These are phyloP conservation scores for Lathyrus tuberosus DNA, from an alignment of 306 rosid genomes.

Conservation along the genomic window DNA sequence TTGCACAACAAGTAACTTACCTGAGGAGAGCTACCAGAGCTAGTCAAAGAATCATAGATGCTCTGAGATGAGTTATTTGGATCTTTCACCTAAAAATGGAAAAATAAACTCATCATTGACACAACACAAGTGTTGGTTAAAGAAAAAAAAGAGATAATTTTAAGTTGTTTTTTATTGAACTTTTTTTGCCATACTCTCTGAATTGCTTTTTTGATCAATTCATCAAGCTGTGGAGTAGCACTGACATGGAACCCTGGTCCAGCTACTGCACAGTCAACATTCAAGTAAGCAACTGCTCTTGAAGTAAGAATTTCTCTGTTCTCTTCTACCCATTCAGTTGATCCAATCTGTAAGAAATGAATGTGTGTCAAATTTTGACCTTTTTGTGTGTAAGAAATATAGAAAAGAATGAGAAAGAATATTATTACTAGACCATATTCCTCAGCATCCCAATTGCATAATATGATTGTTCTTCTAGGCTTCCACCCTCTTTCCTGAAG, in stretches of 20 bases:
- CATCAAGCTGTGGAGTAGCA: conserved; percentile 85
- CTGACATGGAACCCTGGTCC: conserved; percentile 55
- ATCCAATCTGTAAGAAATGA: conserved; percentile 58
- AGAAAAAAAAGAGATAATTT: neutral
- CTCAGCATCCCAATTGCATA: conserved; percentile 88
- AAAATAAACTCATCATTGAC: neutral
- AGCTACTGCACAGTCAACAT: conserved; percentile 61
- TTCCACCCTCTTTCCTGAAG: conserved; percentile 70
- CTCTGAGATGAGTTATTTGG: conserved; percentile 73
- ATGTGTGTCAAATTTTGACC: conserved; percentile 12
- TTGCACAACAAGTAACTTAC: conserved; percentile 38
- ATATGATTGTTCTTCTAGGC: conserved; percentile 71
- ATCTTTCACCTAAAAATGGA: conserved; percentile 56
- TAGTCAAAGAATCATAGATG: conserved; percentile 63
- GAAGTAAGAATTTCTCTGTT: conserved; percentile 73
- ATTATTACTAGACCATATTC: conserved; percentile 75
- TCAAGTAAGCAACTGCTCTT: conserved; percentile 73
- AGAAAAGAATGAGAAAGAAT: conserved; percentile 20
- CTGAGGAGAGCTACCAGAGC: conserved; percentile 48
- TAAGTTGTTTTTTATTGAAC: conserved; percentile 1
- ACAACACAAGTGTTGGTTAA: neutral
- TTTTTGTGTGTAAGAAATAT: neutral
- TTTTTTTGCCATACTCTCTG: conserved; percentile 52
- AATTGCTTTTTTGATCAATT: conserved; percentile 62
- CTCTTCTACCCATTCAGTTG: conserved; percentile 86